Base-by-base conservation (phyloP, 2,329 filamentous ascomycete genomes). In the Pyrenophora teres region DNA sequence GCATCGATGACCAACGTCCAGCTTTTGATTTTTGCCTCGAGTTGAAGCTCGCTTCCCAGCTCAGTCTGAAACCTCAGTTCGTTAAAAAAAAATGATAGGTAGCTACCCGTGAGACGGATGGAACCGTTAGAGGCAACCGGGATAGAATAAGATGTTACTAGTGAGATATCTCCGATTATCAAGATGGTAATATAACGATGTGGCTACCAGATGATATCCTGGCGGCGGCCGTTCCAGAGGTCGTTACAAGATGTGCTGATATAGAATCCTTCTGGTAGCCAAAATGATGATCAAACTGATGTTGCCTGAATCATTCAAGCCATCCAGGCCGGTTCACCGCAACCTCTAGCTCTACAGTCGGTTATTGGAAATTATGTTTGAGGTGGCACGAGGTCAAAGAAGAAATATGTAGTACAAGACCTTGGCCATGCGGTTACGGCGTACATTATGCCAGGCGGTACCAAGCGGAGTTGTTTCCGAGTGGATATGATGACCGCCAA, bases 321-420 rank as follows among this genome's bases (percentile, higher is more conserved):
- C 51, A 49, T 44, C 54, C 50, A 57, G 12, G 52, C 67, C 57
- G 54, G 58, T 64, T 30, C 27, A 30, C 27, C 27, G 27, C 27
- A 30, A 30, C 27, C 46, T 63, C 50, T 62, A 60, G 58, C 61
- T 62, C 65, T 67, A 66, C 60, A 54, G 57, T 65, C 65, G 65
- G 67, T 55, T 67, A 66, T 66, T 54, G 59, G 52, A 52, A 55
- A 54, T 62, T 59, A 64, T 67, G 44, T 50, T 65, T 60, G 52
- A 50, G 58, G 70, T 72, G 58, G 46, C 63, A 71, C 69, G 40
- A 59, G 65, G 69, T 67, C 49, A 57, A 56, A 57, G 55, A 57
- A 54, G 52, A 43, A 53, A 55, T 60, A 52, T 57, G 65, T 69
- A 58, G 66, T 59, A 71, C 69, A 61, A 64, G 52, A 57, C 56